Base-by-base conservation (phyloP, 2,329 filamentous ascomycete species). In the Chalara sp. region DNA sequence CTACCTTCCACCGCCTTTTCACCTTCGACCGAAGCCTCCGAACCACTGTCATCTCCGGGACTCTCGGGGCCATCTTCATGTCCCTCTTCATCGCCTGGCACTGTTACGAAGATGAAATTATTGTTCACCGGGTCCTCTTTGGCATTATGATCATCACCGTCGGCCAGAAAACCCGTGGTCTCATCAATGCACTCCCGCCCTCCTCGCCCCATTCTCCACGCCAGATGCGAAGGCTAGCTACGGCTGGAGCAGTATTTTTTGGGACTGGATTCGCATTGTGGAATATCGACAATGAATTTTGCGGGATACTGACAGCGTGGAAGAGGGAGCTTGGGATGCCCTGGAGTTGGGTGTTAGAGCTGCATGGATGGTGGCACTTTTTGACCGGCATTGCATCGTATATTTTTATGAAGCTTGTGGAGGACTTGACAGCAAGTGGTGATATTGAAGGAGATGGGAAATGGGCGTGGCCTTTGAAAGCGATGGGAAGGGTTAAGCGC, bases 301-400 rank as follows among this genome's bases (percentile, higher is more conserved):
- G 80, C 57, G 61, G 63, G 0, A 61, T 72, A 52, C 66, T 83
- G 29, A 73, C 77, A 2, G 52, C 56, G 0, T 55, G 74, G 8
- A 73, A 78, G 46, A 64, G 66, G 6, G 56, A 48, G 0, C 56
- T 82, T 2, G 79, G 80, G 0, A 61, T 80, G 42, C 80, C 80
- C 0, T 78, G 70, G 72, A 75, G 73, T 1, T 80, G 76, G 63
- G 33, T 78, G 0, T 61, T 83, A 5, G 80, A 83, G 64, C 59
- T 83, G 11, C 80, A 83, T 58, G 80, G 79, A 1, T 83, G 79
- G 80, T 84, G 80, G 80, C 80, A 84, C 57, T 65, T 83, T 12
- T 65, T 81, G 30, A 84, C 80, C 0, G 80, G 77, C 0, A 66
- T 79, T 21, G 74, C 76, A 1, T 78, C 79, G 41, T 65, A 65